A percentile compares a stretch with the other conserved stretches of the same genome.
phyloP scores from a whole-genome alignment of 768 basidiomycete species.

The Filobasidium floriforme region DNA sequence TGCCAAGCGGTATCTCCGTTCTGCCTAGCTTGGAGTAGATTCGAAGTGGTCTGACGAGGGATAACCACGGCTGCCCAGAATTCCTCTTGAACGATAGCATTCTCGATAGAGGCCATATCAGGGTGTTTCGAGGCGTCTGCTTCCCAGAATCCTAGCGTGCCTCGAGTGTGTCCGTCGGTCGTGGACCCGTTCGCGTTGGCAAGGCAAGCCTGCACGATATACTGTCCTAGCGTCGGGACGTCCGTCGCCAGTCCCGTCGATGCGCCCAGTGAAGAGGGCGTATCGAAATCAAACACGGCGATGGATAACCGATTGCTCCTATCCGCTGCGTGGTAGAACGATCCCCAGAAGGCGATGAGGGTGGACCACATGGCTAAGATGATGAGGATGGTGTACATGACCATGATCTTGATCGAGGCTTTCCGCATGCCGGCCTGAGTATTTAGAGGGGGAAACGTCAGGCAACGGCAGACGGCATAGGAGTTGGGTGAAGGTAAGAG shows the following conservation, averaged over 20 bases:
- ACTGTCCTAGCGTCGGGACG: not conserved
- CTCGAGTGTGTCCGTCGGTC: conserved; percentile 23
- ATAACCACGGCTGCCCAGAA: conserved; percentile 50
- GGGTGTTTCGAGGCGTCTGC: conserved; percentile 32
- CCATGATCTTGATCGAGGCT: conserved; percentile 38
- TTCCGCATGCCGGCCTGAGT: conserved; percentile 15
- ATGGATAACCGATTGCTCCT: conserved; percentile 43
- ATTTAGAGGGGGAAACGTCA: not conserved
- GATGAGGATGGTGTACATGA: conserved; percentile 34
- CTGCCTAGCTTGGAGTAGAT: conserved; percentile 43
- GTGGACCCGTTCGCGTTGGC: conserved; percentile 12
- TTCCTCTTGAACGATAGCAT: conserved; percentile 46
- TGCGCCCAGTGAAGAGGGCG: conserved; percentile 4
- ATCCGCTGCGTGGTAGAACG: conserved; percentile 32
- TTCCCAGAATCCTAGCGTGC: conserved; percentile 35
- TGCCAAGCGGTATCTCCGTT: conserved; percentile 48
- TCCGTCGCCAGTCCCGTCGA: not conserved
- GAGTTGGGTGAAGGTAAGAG: not conserved
- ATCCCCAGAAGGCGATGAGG: conserved; percentile 47
- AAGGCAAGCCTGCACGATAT: not conserved
- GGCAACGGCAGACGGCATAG: not conserved
- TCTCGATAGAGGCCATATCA: conserved; percentile 38
- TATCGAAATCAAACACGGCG: conserved; percentile 49
- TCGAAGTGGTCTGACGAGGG: conserved; percentile 8
- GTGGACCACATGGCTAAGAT: conserved; percentile 47